A percentile compares a stretch with the other conserved stretches of the same genome.
Conservation (phyloP, 73 alveolate species). For the Uronychia binucleata region DNA sequence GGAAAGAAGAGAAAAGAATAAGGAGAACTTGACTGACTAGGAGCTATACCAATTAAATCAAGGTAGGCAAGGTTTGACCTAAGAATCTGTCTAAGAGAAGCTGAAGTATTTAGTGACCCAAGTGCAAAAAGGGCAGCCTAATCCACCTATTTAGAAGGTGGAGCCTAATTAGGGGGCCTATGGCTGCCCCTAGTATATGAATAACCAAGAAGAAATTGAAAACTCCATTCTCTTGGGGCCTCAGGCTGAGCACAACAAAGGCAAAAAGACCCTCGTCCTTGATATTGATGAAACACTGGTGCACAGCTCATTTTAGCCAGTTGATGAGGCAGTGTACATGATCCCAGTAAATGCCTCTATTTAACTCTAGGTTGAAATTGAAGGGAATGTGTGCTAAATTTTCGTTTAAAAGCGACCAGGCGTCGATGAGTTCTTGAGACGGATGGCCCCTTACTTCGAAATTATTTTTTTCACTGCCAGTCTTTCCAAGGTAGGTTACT, state of each 20-base stretch:
- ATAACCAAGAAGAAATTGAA: background rate
- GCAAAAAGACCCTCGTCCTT: slow-evolving; percentile 49
- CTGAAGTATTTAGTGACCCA: background rate
- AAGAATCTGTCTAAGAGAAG: too few species aligned
- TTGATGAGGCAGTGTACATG: background rate
- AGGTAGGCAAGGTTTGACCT: too few species aligned
- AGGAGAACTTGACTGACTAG: too few species aligned
- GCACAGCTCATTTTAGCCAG: slow-evolving; percentile 51
- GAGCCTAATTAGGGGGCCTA: background rate
- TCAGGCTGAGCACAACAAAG: slow-evolving; percentile 3
- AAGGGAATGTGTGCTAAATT: slow-evolving; percentile 52
- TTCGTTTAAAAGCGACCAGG: slow-evolving; percentile 69
- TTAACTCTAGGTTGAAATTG: slow-evolving; percentile 47
- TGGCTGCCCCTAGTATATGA: background rate
- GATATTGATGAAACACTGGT: slow-evolving; percentile 65
- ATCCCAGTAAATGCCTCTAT: too few species aligned
- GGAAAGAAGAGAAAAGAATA: too few species aligned
- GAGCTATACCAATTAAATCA: too few species aligned
- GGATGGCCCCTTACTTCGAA: slow-evolving; percentile 57
- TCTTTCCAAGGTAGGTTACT: slow-evolving; percentile 42
- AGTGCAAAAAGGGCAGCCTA: background rate
- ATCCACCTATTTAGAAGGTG: background rate
- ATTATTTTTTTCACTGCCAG: slow-evolving; percentile 70
- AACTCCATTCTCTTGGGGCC: slow-evolving; percentile 22
- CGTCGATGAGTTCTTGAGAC: slow-evolving; percentile 42